These are phyloP conservation scores for Gastrodia elata DNA, from an alignment of 106 monocot genomes.

Conservation along the genomic window DNA sequence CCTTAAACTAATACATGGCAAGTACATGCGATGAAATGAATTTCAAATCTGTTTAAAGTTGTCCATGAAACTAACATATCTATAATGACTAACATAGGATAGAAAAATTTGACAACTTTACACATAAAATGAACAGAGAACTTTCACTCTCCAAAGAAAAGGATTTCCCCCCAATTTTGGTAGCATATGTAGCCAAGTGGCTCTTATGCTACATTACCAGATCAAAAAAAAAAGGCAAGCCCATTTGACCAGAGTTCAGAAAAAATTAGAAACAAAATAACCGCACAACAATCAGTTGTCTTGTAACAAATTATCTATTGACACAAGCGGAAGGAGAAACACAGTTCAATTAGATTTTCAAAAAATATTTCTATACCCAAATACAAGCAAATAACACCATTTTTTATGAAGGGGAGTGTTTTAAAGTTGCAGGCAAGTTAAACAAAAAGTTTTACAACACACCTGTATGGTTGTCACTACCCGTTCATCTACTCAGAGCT, in stretches of 20 bases:
- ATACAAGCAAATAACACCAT: not conserved
- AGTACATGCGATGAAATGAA: no score
- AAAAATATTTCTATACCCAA: not conserved
- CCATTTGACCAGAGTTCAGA: not conserved
- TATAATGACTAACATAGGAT: not conserved
- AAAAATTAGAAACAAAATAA: not conserved
- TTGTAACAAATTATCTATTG: not conserved
- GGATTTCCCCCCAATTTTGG: not conserved
- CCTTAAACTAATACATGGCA: no score
- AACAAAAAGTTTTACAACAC: not conserved
- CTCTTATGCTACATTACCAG: not conserved
- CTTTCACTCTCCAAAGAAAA: not conserved
- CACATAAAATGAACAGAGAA: not conserved
- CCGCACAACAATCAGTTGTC: not conserved
- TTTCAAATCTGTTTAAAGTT: no score
- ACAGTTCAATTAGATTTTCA: not conserved
- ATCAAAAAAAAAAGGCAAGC: not conserved
- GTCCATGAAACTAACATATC: no score
- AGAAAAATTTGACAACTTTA: not conserved
- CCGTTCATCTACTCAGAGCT: slow-evolving; percentile 33
- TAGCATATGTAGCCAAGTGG: not conserved
- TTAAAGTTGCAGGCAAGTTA: not conserved
- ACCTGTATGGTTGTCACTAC: not conserved
- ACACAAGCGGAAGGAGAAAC: not conserved
- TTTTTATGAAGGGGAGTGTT: not conserved